Percentiles rank a stretch among this genome's conserved stretches.
phyloP scores from a whole-genome alignment of 805 yeast genomes.

The Teunomyces gatunensis region DNA sequence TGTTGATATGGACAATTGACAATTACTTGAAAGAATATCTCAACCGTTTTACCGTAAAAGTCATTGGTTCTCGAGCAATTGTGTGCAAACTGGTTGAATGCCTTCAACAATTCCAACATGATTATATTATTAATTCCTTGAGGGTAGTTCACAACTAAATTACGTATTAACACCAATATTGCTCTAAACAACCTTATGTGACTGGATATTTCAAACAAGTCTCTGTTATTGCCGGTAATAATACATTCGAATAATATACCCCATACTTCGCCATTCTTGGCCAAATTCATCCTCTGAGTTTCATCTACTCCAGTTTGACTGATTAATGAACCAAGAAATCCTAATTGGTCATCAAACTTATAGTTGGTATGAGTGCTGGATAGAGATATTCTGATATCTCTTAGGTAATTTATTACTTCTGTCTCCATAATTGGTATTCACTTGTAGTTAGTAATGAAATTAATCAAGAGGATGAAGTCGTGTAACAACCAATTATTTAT shows the following conservation, averaged over 20 bases:
- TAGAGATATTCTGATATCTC: background rate
- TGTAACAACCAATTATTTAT: background rate
- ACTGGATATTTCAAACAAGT: background rate
- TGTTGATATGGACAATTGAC: conserved; percentile 17
- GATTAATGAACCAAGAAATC: background rate
- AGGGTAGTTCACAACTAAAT: conserved; percentile 27
- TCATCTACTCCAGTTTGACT: background rate
- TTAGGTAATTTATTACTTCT: background rate
- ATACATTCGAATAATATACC: background rate
- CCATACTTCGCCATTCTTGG: conserved; percentile 1
- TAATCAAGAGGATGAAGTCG: background rate
- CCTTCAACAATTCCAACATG: conserved; percentile 4
- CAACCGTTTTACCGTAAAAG: conserved; percentile 13
- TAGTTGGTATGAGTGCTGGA: background rate
- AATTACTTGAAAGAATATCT: conserved; percentile 20
- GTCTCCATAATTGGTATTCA: background rate
- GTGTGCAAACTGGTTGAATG: conserved; percentile 7
- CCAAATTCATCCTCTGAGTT: background rate
- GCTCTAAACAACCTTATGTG: conserved; percentile 46
- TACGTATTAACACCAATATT: conserved; percentile 46
- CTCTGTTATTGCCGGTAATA: background rate
- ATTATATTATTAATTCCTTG: conserved; percentile 1
- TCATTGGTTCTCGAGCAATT: conserved; percentile 6
- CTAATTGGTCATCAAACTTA: conserved; percentile 1
- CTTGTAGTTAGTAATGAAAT: background rate